These are phyloP conservation scores for Pythium periplocum DNA, from an alignment of 352 stramenopile genomes.

Conservation along the genomic window DNA sequence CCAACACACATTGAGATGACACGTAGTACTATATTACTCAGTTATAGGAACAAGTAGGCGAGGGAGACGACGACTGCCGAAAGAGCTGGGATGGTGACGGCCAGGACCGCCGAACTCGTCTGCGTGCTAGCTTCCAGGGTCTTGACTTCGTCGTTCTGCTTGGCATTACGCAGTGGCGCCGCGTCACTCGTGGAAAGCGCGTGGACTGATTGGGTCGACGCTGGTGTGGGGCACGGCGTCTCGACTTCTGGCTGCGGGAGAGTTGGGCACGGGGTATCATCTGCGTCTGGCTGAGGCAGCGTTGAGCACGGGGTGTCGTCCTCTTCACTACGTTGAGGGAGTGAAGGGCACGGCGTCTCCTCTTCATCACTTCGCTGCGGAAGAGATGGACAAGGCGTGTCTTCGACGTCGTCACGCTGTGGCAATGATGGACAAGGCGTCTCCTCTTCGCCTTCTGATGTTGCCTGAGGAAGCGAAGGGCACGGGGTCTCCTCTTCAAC, in stretches of 20 bases:
- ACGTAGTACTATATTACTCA: too few species aligned
- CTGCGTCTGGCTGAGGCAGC: constrained; percentile 7
- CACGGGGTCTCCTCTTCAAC: background rate
- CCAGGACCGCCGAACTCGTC: constrained; percentile 21
- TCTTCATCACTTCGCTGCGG: constrained; percentile 26
- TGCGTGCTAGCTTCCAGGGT: constrained; percentile 30
- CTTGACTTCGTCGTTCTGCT: constrained; percentile 9
- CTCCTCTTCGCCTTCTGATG: background rate
- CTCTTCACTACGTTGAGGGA: constrained; percentile 21
- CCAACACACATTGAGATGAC: background rate
- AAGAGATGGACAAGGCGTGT: constrained; percentile 18
- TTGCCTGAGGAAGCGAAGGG: constrained; percentile 5
- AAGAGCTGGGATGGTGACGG: constrained; percentile 16
- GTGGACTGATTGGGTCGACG: too few species aligned
- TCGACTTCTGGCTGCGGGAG: too few species aligned
- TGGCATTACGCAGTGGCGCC: constrained; percentile 8
- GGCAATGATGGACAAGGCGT: constrained; percentile 4
- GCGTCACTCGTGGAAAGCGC: too few species aligned
- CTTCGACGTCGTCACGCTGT: constrained; percentile 12
- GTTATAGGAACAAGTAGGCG: constrained; percentile 44
- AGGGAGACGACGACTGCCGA: constrained; percentile 27
- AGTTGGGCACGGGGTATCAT: too few species aligned
- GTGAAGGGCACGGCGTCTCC: constrained; percentile 27
- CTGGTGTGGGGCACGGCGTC: too few species aligned
- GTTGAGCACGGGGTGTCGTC: constrained; percentile 12